Base-by-base conservation (phyloP, 441 rosid genomes). In the Populus hybrid region DNA sequence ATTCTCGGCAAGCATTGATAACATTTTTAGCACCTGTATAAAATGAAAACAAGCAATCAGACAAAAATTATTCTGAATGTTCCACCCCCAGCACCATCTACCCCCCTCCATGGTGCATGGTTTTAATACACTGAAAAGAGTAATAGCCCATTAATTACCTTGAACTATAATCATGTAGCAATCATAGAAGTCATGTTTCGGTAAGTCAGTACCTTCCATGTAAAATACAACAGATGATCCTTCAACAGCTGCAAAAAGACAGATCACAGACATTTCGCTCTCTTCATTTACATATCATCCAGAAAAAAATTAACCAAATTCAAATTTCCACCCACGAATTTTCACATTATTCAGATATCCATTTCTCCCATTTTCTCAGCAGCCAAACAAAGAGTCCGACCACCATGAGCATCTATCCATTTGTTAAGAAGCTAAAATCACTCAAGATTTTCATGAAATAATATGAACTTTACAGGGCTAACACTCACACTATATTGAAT, bases 101-200 rank as follows among this genome's bases (percentile, higher is more conserved):
- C 42, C 42, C 42, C 42, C 14, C 18, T 11, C 53, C 18, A 10
- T 16, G 61, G 61, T 68, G 36, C 21, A 32, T 8, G 16, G 38
- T 28, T 34, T 34, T 68, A 14, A 68, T 28, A 68, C 16, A 42
- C 16, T 10, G 53, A 46, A 46, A 46, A 46, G 10, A 40, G 46
- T 12, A 67, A 67, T 28, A 10, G 20, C 36, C 69, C 46, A 69
- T 30, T 8, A 24, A 28, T 71, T 81, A 95, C 99, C 98, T 91
- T 95, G 92, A 82, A 95, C 97, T 9, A 95, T 74, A 84, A 84
- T 79, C 90, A 82, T 87, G 87, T 95, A 92, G 85, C 91, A 86
- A 28, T 76, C 71, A 71, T 81, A 90, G 84, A 89, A 87, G 82
- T 92, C 86, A 78, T 28, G 75, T 0, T 77, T 78, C 75, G 81